Percentiles rank a stretch among this genome's conserved stretches.
phyloP scores from a whole-genome alignment of 768 basidiomycete species.

The Solioccasus polychromus region DNA sequence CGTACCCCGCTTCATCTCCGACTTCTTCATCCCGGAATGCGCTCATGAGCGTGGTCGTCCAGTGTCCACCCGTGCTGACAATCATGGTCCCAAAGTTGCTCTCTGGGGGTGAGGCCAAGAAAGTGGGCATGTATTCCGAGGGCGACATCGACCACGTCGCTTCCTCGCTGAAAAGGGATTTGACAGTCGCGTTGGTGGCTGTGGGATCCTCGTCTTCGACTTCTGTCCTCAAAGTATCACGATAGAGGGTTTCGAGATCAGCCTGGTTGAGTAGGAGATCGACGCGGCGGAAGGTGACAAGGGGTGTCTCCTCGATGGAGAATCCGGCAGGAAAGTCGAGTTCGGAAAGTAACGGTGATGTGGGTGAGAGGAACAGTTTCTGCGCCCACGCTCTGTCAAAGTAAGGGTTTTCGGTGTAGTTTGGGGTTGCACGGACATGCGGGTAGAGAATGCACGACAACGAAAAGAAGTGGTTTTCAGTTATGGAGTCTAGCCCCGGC shows the following conservation, averaged over 20 bases:
- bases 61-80: conserved; percentile 65
- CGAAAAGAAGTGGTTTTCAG: conserved; percentile 74
- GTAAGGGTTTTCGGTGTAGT: conserved; percentile 49
- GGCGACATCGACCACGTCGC: conserved; percentile 51
- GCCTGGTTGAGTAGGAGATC: conserved; percentile 53
- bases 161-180: conserved; percentile 54
- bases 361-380: conserved; percentile 56
- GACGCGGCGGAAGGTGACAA: conserved; percentile 63
- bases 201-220: conserved; percentile 12
- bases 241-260: conserved; percentile 48
- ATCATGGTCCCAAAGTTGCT: conserved; percentile 60
- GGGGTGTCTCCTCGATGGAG: conserved; percentile 54
- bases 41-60: conserved; percentile 57
- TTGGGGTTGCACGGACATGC: conserved; percentile 63
- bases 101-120: conserved; percentile 43
- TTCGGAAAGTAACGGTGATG: conserved; percentile 36
- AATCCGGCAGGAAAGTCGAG: conserved; percentile 51
- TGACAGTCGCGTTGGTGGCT: conserved; percentile 24
- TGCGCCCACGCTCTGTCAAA: conserved; percentile 69
- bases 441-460: conserved; percentile 64
- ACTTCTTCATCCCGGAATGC: conserved; percentile 36
- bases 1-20: conserved; percentile 38
- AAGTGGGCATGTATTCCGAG: conserved; percentile 49
- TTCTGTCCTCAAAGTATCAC: conserved; percentile 18
- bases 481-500: conserved; percentile 52